phyloP scores from a whole-genome alignment of 345 rosid species.

The Bruguiera gymnorhiza region DNA sequence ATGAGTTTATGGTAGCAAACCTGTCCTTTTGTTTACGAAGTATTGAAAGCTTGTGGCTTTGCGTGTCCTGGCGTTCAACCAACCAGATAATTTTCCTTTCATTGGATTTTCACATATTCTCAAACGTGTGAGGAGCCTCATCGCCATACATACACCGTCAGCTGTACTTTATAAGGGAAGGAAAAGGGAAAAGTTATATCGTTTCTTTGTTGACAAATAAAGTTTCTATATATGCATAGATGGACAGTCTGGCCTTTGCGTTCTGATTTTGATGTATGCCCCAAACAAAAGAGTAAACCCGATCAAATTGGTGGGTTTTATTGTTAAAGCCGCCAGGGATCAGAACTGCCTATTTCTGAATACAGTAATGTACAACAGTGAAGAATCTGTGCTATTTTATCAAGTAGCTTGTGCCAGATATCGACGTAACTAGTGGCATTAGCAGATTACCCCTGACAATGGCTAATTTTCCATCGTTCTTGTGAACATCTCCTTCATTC shows the following conservation, averaged over 20 bases:
- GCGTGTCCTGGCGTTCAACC: slow-evolving; percentile 14
- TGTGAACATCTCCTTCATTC: too few species aligned
- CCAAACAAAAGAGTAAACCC: not conserved
- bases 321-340: not conserved
- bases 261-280: slow-evolving; percentile 4
- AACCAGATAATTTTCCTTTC: slow-evolving; percentile 12
- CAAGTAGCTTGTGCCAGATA: slow-evolving; percentile 5
- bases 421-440: not conserved
- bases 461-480: not conserved
- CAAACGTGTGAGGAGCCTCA: slow-evolving; percentile 24
- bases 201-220: slow-evolving; percentile 31
- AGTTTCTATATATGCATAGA: slow-evolving; percentile 14
- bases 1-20: not conserved
- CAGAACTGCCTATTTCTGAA: not conserved
- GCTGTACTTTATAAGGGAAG: slow-evolving; percentile 22
- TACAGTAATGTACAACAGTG: slow-evolving; percentile 7
- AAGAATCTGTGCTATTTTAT: not conserved
- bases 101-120: slow-evolving; percentile 12
- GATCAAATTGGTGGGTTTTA: not conserved
- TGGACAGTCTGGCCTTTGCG: slow-evolving; percentile 6
- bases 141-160: slow-evolving; percentile 36
- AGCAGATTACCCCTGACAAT: not conserved
- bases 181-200: slow-evolving; percentile 28
- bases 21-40: slow-evolving; percentile 10
- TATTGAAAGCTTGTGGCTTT: slow-evolving; percentile 26